Evolutionary conservation across 768 basidiomycete species (phyloP).

Genomic region (Suillus hirtellus): DNA sequence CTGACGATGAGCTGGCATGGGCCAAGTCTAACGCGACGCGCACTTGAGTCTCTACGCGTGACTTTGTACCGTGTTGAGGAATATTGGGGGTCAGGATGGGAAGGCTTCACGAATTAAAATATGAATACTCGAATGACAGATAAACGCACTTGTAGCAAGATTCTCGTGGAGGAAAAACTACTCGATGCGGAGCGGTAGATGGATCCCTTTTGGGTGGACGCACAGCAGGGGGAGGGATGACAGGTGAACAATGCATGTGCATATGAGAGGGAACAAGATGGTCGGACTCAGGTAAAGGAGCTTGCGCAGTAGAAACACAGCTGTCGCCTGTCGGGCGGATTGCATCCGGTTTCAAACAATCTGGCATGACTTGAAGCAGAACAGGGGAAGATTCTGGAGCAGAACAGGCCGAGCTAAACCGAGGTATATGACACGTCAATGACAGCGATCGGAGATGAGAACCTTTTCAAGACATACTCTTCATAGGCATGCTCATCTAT

Average conservation of each 20-base stretch:
- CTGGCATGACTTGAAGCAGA: constrained; percentile 13
- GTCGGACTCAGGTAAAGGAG: constrained; percentile 28
- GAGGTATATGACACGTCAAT: constrained; percentile 11
- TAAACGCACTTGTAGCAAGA: constrained; percentile 70
- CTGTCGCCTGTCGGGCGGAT: constrained; percentile 28
- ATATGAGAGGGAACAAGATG: constrained; percentile 37
- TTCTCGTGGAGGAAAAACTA: constrained; percentile 73
- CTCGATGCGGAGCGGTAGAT: constrained; percentile 49
- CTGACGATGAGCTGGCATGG: constrained; percentile 58
- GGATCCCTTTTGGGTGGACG: constrained; percentile 57
- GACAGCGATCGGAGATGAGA: constrained; percentile 15
- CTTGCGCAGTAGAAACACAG: constrained; percentile 34
- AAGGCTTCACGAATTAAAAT: constrained; percentile 47
- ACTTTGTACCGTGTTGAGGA: constrained; percentile 82
- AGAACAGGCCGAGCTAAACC: constrained; percentile 22
- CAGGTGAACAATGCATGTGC: constrained; percentile 53
- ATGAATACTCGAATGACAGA: constrained; percentile 13
- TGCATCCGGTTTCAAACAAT: constrained; percentile 39
- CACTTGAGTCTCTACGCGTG: constrained; percentile 93
- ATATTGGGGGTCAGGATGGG: constrained; percentile 83
- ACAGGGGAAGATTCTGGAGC: constrained; percentile 21
- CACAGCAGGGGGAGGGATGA: constrained; percentile 66
- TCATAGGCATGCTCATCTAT: constrained; percentile 75
- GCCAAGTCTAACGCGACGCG: constrained; percentile 81
- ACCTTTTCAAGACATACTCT: constrained; percentile 50